Conservation (phyloP, 2,329 filamentous ascomycete species). For the Fusarium verticillioides region DNA sequence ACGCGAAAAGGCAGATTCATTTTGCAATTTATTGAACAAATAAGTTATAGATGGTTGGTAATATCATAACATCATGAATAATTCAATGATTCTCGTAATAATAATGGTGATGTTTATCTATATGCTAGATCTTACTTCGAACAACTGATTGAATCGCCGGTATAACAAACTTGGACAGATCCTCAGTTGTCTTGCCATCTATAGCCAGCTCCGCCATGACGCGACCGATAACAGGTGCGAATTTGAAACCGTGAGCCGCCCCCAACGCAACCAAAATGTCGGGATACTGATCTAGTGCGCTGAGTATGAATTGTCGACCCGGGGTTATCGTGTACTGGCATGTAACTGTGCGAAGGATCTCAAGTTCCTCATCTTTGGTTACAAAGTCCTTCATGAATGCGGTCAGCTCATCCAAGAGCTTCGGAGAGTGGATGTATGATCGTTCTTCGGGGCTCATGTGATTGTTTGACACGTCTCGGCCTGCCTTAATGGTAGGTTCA, state of each 20-base stretch:
- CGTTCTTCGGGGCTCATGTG: not conserved
- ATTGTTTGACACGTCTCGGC: not conserved
- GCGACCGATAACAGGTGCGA: not conserved
- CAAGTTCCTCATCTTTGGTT: not conserved
- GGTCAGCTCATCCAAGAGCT: not conserved
- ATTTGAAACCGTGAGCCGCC: not conserved
- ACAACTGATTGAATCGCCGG: not conserved
- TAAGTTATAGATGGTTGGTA: too few relatives aligned
- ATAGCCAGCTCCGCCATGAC: slow-evolving; percentile 1
- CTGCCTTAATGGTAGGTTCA: slow-evolving; percentile 3
- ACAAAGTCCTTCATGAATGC: not conserved
- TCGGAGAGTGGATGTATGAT: not conserved
- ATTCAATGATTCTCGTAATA: too few relatives aligned
- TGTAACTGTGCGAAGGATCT: not conserved
- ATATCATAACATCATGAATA: too few relatives aligned
- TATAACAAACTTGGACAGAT: not conserved
- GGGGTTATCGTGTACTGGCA: slow-evolving; percentile 2
- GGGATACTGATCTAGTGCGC: not conserved
- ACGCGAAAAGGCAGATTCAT: too few relatives aligned
- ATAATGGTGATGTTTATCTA: fast-evolving
- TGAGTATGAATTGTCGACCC: not conserved
- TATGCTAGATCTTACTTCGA: not conserved
- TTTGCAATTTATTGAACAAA: too few relatives aligned
- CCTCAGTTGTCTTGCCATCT: not conserved
- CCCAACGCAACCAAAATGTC: not conserved